phyloP scores from a whole-genome alignment of 208 protist genomes.

The Leishmania major region DNA sequence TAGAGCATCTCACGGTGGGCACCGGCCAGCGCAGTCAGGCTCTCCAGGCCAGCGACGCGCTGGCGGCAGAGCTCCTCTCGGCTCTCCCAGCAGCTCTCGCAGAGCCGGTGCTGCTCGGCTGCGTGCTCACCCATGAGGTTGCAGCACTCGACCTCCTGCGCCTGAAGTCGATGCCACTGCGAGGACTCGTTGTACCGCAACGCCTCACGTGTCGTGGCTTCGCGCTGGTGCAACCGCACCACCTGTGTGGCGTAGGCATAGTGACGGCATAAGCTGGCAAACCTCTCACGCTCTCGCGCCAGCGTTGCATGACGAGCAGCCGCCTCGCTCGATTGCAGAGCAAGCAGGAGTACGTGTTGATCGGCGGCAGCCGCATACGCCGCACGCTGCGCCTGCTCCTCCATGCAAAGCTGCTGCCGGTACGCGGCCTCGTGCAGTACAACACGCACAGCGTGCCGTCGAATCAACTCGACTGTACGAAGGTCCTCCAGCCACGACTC shows the following conservation, averaged over 20 bases:
- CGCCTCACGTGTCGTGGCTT: constrained; percentile 30
- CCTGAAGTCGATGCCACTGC: constrained; percentile 29
- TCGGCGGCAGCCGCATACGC: constrained; percentile 22
- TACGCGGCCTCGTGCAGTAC: constrained; percentile 31
- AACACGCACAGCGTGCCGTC: constrained; percentile 30
- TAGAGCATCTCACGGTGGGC: constrained; percentile 15
- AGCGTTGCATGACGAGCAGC: constrained; percentile 40
- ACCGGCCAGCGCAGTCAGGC: constrained; percentile 10
- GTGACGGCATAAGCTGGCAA: not conserved
- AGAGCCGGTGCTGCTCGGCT: constrained; percentile 32
- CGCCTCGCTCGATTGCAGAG: constrained; percentile 45
- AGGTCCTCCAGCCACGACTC: constrained; percentile 37
- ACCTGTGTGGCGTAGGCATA: constrained; percentile 5
- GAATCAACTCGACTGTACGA: constrained; percentile 18
- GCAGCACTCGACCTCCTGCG: constrained; percentile 19
- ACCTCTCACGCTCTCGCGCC: constrained; percentile 32
- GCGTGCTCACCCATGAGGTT: constrained; percentile 26
- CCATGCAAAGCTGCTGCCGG: constrained; percentile 29
- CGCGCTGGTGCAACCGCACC: constrained; percentile 26
- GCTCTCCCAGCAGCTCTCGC: constrained; percentile 14
- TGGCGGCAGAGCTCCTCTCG: constrained; percentile 13
- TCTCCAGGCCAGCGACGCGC: constrained; percentile 10
- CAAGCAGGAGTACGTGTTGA: constrained; percentile 31
- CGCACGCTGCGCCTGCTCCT: constrained; percentile 32
- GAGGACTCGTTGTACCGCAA: constrained; percentile 42